Evolutionary conservation across 1,284 basidiomycete species (phyloP), one percentile per base, ranked within the genome.

Genomic region (Papiliotrema nemorosa): DNA sequence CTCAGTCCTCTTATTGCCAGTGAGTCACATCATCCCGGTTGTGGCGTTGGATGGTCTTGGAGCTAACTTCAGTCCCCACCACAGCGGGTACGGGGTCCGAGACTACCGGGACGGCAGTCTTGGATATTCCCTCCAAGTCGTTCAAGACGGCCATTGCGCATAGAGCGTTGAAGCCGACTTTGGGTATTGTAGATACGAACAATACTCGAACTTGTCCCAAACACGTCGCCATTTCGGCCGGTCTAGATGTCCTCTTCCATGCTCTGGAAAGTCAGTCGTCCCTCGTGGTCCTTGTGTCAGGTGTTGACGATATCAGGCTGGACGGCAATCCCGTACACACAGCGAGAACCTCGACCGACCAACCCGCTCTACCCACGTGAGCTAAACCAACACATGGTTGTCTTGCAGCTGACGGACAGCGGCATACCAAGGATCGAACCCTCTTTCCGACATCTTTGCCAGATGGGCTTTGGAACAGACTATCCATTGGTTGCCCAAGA

Each of bases 91-190:
- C 93, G n/a, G 93, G 92, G 13, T 90, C 89, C 2, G 91, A 97
- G 75, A 97, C 94, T 1, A 97, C 93, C 2, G 94, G 94, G n/a
- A 90, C 94, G 1, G 90, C 94, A 14, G 97, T 97, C 62, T 82
- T 96, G 44, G 94, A 97, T 71, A 76, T 76, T 49, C 75, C 90
- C 0, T 90, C 90, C 0, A 83, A 82, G 64, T 83, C 85, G 14
- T 94, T 96, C 81, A 97, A 97, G 79, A 97, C 93, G 12, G 93
- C 94, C 44, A 97, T 97, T 59, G 88, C 93, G 2, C 91, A 82
- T 62, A 84, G 93, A 39, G 88, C 92, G 1, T 78, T 97, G 72
- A 91, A 94, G 59, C 93, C 93, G 0, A 81, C 85, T 5, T 78
- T 97, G 21, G 93, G 94, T 29, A 87, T 93, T 64, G 81, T 87